These are phyloP conservation scores for Calonectria pauciramosa DNA, from an alignment of 2,329 filamentous ascomycete genomes.

Conservation along the genomic window DNA sequence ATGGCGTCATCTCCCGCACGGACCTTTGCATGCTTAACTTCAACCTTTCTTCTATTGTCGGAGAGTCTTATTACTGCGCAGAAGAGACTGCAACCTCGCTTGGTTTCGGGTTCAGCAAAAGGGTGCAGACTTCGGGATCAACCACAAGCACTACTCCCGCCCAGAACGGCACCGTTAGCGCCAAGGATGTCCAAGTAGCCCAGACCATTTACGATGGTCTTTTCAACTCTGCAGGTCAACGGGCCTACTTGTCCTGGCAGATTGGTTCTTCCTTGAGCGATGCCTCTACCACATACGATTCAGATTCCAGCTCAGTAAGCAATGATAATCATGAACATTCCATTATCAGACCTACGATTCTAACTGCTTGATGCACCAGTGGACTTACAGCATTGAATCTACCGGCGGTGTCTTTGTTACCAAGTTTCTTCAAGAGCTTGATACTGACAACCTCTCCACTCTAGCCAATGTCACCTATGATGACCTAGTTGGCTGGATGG, in stretches of 20 bases:
- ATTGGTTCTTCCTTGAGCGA: constrained; percentile 50
- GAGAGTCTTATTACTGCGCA: constrained; percentile 50
- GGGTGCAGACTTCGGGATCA: constrained; percentile 38
- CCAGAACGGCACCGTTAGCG: constrained; percentile 52
- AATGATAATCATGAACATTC: not conserved
- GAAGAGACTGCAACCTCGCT: constrained; percentile 36
- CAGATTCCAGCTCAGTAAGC: constrained; percentile 39
- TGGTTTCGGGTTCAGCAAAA: constrained; percentile 25
- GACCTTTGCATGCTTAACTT: constrained; percentile 48
- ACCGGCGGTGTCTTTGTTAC: constrained; percentile 54
- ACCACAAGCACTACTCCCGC: constrained; percentile 34
- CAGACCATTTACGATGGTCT: constrained; percentile 51
- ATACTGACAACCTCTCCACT: constrained; percentile 56
- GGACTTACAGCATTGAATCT: constrained; percentile 49
- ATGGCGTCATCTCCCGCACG: constrained; percentile 63
- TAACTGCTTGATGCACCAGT: too few relatives aligned
- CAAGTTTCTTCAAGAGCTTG: constrained; percentile 56
- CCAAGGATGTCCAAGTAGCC: constrained; percentile 50
- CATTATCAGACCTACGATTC: too few relatives aligned
- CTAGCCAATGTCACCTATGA: constrained; percentile 67
- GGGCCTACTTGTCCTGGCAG: constrained; percentile 53
- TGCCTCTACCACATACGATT: constrained; percentile 50
- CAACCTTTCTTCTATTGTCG: constrained; percentile 50
- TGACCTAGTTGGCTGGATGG: constrained; percentile 67
- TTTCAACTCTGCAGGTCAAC: constrained; percentile 50